These are phyloP conservation scores for Vaccinium myrtillus DNA, from an alignment of 148 eudicot genomes.

Conservation along the genomic window DNA sequence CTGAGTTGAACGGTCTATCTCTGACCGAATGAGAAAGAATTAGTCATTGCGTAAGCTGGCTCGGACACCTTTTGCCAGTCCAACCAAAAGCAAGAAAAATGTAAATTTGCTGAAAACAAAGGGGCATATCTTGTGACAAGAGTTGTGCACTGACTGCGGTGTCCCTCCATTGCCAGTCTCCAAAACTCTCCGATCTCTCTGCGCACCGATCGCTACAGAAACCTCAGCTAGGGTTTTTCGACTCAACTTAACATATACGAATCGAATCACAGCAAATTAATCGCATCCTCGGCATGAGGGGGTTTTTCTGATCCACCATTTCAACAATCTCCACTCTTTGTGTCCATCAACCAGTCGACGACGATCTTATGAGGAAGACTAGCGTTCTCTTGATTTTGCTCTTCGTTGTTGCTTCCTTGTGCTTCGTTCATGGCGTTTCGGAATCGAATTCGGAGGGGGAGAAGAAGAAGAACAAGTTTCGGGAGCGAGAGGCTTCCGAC, in stretches of 20 bases:
- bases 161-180: neutral
- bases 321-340: neutral
- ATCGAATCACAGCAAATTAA: neutral
- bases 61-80: too few species aligned
- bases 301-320: neutral
- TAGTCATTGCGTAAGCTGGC: too few species aligned
- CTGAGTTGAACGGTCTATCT: too few species aligned
- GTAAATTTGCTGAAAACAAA: neutral
- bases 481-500: conserved; percentile 81
- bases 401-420: conserved; percentile 27
- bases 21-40: too few species aligned
- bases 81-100: too few species aligned
- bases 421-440: conserved; percentile 32
- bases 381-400: conserved; percentile 26
- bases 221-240: conserved; percentile 15
- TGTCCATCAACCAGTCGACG: neutral
- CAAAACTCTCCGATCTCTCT: neutral
- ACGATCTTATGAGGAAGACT: conserved; percentile 35
- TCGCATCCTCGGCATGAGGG: neutral
- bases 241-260: neutral
- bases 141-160: neutral
- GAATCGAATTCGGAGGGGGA: conserved; percentile 38
- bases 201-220: neutral
- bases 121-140: neutral
- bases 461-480: conserved; percentile 60